These are phyloP conservation scores for Alternaria conjuncta DNA, from an alignment of 2,329 filamentous ascomycete genomes.

Conservation along the genomic window DNA sequence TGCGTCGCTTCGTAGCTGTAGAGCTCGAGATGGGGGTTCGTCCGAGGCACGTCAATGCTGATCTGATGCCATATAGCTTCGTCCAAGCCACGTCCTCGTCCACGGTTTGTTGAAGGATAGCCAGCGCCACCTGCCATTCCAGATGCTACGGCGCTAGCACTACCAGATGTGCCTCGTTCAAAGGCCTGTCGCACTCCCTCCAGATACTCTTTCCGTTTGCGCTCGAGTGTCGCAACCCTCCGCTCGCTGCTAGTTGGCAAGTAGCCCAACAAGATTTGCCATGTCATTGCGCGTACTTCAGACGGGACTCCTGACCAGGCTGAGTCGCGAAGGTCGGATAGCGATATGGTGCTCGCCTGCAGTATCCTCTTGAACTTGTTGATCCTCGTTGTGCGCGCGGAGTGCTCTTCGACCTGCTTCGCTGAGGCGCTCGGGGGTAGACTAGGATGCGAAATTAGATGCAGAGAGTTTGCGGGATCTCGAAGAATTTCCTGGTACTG, in stretches of 20 bases:
- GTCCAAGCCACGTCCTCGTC: constrained; percentile 78
- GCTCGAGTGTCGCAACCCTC: constrained; percentile 84
- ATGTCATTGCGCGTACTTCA: constrained; percentile 98
- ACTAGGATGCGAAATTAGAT: constrained; percentile 88
- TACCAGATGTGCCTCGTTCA: constrained; percentile 58
- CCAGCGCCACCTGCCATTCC: constrained; percentile 57
- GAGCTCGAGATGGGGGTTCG: constrained; percentile 92
- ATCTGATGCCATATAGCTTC: constrained; percentile 99
- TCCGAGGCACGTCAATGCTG: constrained; percentile 95
- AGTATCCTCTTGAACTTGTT: constrained; percentile 98
- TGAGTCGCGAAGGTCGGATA: constrained; percentile 80
- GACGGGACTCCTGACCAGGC: constrained; percentile 95
- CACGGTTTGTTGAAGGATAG: constrained; percentile 58
- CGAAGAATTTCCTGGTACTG: constrained; percentile 95
- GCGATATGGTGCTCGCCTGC: constrained; percentile 86
- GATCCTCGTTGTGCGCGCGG: constrained; percentile 87
- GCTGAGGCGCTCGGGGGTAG: constrained; percentile 74
- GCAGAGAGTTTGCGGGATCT: constrained; percentile 89
- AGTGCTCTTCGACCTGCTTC: constrained; percentile 86
- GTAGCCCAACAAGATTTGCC: constrained; percentile 94
- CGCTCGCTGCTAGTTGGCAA: constrained; percentile 96
- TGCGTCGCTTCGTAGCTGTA: constrained; percentile 98
- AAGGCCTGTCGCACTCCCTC: constrained; percentile 81
- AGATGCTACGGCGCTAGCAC: constrained; percentile 55
- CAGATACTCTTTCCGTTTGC: constrained; percentile 95